Conservation (phyloP, 164 flowering plant species). For the Annona cherimola region DNA sequence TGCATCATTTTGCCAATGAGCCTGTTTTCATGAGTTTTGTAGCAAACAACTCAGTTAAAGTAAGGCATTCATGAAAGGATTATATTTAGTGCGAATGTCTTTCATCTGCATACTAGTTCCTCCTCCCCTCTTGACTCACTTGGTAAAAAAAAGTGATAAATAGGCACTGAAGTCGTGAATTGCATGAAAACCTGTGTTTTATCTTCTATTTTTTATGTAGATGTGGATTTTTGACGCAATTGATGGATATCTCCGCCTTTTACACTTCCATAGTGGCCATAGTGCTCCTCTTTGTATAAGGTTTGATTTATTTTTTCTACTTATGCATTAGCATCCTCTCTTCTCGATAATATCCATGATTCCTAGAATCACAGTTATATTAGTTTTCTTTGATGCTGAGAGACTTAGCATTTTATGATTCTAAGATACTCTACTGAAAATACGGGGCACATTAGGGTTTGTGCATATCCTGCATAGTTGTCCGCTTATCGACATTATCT, state of each 20-base stretch:
- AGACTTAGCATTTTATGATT: too few relatives aligned
- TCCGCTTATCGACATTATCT: too few relatives aligned
- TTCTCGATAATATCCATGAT: not conserved
- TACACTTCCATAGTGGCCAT: constrained; percentile 93
- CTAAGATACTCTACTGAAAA: not conserved
- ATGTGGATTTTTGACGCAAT: constrained; percentile 98
- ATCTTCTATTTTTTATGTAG: constrained; percentile 21
- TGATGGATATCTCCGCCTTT: constrained; percentile 91
- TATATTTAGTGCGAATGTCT: not conserved
- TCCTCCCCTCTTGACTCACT: not conserved
- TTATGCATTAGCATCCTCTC: not conserved
- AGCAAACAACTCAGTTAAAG: constrained; percentile 86
- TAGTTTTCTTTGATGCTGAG: not conserved
- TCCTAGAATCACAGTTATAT: not conserved
- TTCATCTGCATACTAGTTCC: not conserved
- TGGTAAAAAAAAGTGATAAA: too few relatives aligned
- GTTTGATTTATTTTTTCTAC: constrained; percentile 21
- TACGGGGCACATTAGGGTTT: not conserved
- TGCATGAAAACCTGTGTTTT: not conserved
- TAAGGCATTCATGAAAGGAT: constrained; percentile 18
- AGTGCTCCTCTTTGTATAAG: constrained; percentile 93
- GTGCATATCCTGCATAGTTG: not conserved
- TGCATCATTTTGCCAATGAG: constrained; percentile 90
- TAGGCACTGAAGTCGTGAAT: not conserved
- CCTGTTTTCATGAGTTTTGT: constrained; percentile 96